phyloP scores from a whole-genome alignment of 805 yeast genomes.

The Candida nemodendra region DNA sequence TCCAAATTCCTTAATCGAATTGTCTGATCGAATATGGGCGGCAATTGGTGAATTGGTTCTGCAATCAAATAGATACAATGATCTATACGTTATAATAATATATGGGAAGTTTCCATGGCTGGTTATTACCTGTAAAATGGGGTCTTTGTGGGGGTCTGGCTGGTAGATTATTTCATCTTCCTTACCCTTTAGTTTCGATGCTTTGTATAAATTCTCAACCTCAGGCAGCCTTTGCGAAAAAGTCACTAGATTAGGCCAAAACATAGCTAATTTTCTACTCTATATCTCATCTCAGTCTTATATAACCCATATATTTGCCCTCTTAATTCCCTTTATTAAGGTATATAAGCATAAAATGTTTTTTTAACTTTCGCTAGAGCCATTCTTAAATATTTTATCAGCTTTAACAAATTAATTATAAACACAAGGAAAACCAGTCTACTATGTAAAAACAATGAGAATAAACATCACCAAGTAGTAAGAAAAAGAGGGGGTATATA shows the following conservation, averaged over 20 bases:
- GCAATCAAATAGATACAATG: constrained; percentile 39
- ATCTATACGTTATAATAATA: constrained; percentile 35
- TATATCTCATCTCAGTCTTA: too few relatives aligned
- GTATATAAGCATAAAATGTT: too few relatives aligned
- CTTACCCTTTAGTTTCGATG: constrained; percentile 10
- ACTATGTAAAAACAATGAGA: constrained; percentile 1
- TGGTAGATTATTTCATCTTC: constrained; percentile 13
- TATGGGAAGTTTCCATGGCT: constrained; percentile 26
- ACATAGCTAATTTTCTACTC: constrained; percentile 21
- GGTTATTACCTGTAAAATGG: constrained; percentile 32
- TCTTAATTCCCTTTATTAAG: too few relatives aligned
- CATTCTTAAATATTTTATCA: too few relatives aligned
- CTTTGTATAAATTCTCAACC: constrained; percentile 17
- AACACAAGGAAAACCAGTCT: too few relatives aligned
- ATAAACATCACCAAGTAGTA: constrained; percentile 7
- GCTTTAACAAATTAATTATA: too few relatives aligned
- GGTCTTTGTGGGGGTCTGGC: constrained; percentile 31
- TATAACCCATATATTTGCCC: too few relatives aligned
- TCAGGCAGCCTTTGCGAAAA: constrained; percentile 28
- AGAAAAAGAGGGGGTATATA: constrained; percentile 10
- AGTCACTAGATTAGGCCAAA: constrained; percentile 32
- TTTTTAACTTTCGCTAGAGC: too few relatives aligned
- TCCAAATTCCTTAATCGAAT: constrained; percentile 49
- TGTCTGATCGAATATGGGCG: constrained; percentile 42
- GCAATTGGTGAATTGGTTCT: constrained; percentile 47